Evolutionary conservation across 352 stramenopile species (phyloP).

Genomic region (Vaucheria bursata): DNA sequence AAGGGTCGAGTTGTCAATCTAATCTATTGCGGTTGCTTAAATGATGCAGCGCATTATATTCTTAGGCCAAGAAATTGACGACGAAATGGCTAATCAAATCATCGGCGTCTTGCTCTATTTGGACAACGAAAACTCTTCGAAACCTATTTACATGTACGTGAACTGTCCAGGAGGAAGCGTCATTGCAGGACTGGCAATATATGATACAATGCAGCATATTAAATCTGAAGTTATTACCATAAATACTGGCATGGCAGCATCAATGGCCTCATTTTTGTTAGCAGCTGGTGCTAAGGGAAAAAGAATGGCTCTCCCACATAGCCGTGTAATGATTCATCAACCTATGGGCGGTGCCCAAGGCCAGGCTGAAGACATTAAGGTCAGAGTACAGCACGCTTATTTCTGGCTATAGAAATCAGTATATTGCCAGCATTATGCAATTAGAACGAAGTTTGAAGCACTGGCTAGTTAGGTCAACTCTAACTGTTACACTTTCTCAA

Average conservation of each 20-base stretch:
- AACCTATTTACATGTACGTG: conserved; percentile 98
- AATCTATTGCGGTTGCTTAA: too few relatives aligned
- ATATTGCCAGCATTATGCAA: too few relatives aligned
- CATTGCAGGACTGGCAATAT: conserved; percentile 92
- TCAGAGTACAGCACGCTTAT: conserved; percentile 40
- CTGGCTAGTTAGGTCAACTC: too few relatives aligned
- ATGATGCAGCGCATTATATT: conserved; percentile 74
- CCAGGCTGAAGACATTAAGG: conserved; percentile 95
- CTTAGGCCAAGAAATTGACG: conserved; percentile 76
- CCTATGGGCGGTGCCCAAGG: conserved; percentile 86
- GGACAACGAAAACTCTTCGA: conserved; percentile 83
- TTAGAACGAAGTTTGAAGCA: too few relatives aligned
- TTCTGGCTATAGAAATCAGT: too few relatives aligned
- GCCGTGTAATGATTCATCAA: conserved; percentile 96
- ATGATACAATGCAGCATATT: conserved; percentile 96
- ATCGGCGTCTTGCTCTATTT: conserved; percentile 75
- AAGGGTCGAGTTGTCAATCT: too few relatives aligned
- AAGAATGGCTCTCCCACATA: conserved; percentile 80
- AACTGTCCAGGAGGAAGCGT: conserved; percentile 94
- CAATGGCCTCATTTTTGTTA: conserved; percentile 79
- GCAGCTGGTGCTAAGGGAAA: conserved; percentile 62
- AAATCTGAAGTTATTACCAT: conserved; percentile 90
- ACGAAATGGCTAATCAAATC: conserved; percentile 72
- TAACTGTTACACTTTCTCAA: too few relatives aligned
- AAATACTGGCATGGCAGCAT: conserved; percentile 90